Base-by-base conservation (phyloP, 805 yeast genomes). In the Pichia manshurica region DNA sequence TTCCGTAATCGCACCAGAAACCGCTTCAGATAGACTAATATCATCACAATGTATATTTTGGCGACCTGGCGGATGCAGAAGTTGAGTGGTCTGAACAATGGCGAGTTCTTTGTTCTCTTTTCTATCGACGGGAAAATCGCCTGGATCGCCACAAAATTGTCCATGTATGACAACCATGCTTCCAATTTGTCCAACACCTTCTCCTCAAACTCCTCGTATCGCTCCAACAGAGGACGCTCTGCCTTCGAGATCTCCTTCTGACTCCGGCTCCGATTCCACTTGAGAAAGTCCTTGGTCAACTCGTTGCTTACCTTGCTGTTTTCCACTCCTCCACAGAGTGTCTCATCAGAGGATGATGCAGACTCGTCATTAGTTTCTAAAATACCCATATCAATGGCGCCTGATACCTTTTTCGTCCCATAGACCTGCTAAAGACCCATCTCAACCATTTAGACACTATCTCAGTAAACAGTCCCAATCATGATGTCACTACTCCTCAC, bases 131-230 rank as follows among this genome's bases (percentile, higher is more conserved):
- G 58, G 39, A 63, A 53, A 15, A 62, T 36, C 34, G 59, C 63
- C 44, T 62, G 66, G 17, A 63, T 12, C 35, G 61, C 54, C 21
- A 60, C 51, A 25, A 60, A 57, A 49, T 62, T 62, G 37, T 63
- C 67, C 55, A 63, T 57, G 16, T 54, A 45, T 9, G 61, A 55
- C 4, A 63, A 45, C 16, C 57, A 7, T 2, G 55, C 46, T 46
- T 63, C 67, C 25, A 63, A 36, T 23, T 52, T 46, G 12, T 41
- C 44, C 25, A 63, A 43, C 5, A 59, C 5, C 10, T 36, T 41
- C 8, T 47, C 48, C 44, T 62, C 66, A 21, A 55, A 42, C 8
- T 39, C 28, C 22, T 49, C 49, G 48, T 59, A 60, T 25, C 20
- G 37, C 20, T 28, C 22, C 5, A 40, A 28, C 5, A 40, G 9